A percentile compares a stretch with the other conserved stretches of the same genome.
phyloP scores from a whole-genome alignment of 139 green algal species.

The Micractinium sp. region DNA sequence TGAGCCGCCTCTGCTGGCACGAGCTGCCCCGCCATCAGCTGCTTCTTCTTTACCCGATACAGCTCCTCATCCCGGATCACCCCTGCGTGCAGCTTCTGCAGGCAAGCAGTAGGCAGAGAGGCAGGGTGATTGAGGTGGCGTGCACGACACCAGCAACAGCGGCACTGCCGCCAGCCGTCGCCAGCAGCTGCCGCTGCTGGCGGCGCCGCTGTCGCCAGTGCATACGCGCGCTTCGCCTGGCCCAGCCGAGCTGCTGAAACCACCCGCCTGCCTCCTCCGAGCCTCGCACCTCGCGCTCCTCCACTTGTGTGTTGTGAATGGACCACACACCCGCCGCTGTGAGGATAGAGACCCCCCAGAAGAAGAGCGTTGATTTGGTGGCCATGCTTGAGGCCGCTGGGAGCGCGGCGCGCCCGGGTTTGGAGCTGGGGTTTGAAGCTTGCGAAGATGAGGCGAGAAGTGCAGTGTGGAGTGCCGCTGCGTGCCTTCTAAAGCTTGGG shows the following conservation, averaged over 20 bases:
- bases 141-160: background rate
- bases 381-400: no score
- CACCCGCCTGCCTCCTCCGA: background rate
- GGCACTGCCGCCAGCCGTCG: background rate
- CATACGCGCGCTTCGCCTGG: no score
- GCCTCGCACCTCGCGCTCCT: constrained; percentile 39
- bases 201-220: background rate
- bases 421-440: no score
- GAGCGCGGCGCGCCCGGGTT: no score
- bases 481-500: no score
- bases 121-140: no score
- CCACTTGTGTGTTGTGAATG: constrained; percentile 37
- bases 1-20: background rate
- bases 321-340: constrained; percentile 31
- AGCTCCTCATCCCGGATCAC: constrained; percentile 52
- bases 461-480: no score
- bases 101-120: background rate
- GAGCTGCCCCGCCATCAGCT: constrained; percentile 29
- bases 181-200: no score
- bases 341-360: constrained; percentile 1
- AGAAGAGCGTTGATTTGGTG: background rate
- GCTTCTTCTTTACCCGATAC: constrained; percentile 49
- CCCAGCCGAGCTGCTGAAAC: background rate
- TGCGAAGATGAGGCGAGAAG: no score
- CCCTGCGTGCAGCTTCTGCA: constrained; percentile 56